Conservation (phyloP, 2,329 filamentous ascomycete species). For the Aspergillus pseudoviridinutans region DNA sequence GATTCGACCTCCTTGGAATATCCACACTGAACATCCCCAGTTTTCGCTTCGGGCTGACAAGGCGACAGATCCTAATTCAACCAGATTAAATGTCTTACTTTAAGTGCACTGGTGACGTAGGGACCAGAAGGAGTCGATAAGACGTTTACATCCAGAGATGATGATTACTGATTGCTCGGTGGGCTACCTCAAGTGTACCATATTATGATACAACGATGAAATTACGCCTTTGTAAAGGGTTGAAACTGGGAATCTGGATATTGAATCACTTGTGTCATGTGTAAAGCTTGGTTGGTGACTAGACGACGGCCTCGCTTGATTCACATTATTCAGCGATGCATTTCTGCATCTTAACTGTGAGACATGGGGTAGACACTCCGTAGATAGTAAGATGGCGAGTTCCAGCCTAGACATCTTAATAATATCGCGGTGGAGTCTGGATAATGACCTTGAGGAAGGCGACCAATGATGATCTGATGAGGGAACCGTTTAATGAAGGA, state of each 20-base stretch:
- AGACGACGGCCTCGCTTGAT: neutral
- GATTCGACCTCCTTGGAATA: neutral
- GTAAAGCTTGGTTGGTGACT: neutral
- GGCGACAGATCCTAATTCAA: neutral
- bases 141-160: neutral
- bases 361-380: neutral
- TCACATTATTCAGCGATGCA: neutral
- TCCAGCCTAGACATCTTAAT: no score
- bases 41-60: neutral
- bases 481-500: neutral
- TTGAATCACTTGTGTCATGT: neutral
- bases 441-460: neutral
- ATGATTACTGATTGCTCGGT: neutral
- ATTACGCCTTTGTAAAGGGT: no score
- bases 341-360: neutral
- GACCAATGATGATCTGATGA: neutral
- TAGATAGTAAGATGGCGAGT: neutral
- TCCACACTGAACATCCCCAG: neutral
- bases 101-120: neutral
- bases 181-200: no score
- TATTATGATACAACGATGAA: no score
- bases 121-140: neutral
- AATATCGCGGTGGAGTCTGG: no score
- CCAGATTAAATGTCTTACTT: neutral
- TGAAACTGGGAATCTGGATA: neutral